Evolutionary conservation across 108 stramenopile species (phyloP).

Genomic region (Nitzschia sp.): DNA sequence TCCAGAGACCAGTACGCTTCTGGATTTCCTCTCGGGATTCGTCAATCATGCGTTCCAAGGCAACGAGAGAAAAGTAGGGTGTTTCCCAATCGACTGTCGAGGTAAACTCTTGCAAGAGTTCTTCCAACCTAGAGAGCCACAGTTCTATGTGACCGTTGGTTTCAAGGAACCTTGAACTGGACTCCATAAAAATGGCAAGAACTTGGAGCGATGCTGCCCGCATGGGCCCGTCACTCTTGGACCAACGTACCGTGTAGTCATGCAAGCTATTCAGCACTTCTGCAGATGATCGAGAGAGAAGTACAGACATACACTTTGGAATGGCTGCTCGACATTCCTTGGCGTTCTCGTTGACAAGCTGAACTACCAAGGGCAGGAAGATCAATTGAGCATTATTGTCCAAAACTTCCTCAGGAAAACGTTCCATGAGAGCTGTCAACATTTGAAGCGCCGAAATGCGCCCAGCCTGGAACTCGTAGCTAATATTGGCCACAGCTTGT

Average conservation of each 20-base stretch:
- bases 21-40: neutral
- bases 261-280: conserved; percentile 61
- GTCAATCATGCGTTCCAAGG: conserved; percentile 57
- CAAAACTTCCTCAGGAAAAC: conserved; percentile 65
- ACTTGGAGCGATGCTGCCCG: conserved; percentile 68
- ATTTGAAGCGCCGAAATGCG: conserved; percentile 72
- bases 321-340: conserved; percentile 73
- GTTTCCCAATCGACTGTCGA: conserved; percentile 57
- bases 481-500: conserved; percentile 79
- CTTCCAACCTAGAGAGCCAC: conserved; percentile 32
- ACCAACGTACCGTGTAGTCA: conserved; percentile 71
- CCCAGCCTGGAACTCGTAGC: conserved; percentile 89
- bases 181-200: conserved; percentile 69
- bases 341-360: conserved; percentile 86
- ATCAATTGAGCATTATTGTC: conserved; percentile 68
- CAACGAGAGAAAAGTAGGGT: conserved; percentile 66
- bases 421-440: conserved; percentile 54
- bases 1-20: conserved; percentile 48
- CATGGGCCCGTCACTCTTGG: conserved; percentile 45
- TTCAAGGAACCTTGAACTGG: conserved; percentile 60
- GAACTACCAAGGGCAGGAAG: conserved; percentile 84
- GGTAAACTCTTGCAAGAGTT: conserved; percentile 9
- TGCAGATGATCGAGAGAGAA: conserved; percentile 60
- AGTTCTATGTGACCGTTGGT: conserved; percentile 36
- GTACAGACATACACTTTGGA: conserved; percentile 46